phyloP scores from a whole-genome alignment of 225 moss, liverwort and hornwort genomes.

The Straminergon stramineum region DNA sequence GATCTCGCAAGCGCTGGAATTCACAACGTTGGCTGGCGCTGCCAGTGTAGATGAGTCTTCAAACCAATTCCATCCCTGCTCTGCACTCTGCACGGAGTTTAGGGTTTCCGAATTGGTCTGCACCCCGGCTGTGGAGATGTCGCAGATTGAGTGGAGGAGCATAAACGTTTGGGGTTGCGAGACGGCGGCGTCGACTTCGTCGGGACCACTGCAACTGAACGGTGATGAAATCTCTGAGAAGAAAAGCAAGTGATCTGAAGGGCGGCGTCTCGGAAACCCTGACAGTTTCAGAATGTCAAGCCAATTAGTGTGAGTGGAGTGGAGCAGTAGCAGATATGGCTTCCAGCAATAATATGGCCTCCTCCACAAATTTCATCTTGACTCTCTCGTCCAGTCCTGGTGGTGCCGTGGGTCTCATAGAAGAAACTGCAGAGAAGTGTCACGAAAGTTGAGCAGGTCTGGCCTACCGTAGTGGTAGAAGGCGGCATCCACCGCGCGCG shows the following conservation, averaged over 20 bases:
- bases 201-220: not conserved
- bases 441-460: not conserved
- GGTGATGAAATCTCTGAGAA: not conserved
- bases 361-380: not conserved
- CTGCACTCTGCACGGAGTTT: not conserved
- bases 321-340: not conserved
- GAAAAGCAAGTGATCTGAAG: not conserved
- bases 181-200: too few relatives aligned
- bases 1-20: too few relatives aligned
- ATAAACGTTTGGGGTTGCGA: not conserved
- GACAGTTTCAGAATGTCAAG: not conserved
- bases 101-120: not conserved
- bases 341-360: not conserved
- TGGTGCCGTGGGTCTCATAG: accelerated
- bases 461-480: not conserved
- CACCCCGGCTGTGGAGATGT: not conserved
- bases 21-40: not conserved
- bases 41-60: too few relatives aligned
- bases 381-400: not conserved
- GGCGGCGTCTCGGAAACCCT: not conserved
- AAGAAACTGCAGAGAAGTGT: not conserved
- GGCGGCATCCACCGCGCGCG: not conserved
- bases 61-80: not conserved
- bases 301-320: not conserved
- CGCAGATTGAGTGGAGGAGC: not conserved